These are phyloP conservation scores for Linnemannia exigua DNA, from an alignment of 192 early-diverging fungal genomes.

Conservation along the genomic window DNA sequence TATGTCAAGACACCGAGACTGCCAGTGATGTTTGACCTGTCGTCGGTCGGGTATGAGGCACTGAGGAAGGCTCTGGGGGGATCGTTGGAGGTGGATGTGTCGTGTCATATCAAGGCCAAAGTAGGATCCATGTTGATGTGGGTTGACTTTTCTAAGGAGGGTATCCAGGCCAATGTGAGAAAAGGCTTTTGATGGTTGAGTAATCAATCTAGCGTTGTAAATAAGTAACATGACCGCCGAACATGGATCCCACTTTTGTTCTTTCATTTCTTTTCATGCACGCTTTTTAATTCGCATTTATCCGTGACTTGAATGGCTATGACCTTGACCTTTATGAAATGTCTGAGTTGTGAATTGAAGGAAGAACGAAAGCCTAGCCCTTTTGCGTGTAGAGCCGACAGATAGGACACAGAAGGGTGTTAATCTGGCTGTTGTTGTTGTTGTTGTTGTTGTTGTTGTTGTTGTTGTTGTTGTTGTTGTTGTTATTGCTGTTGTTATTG, in stretches of 20 bases:
- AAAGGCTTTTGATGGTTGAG: slow-evolving; percentile 51
- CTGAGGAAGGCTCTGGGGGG: slow-evolving; percentile 63
- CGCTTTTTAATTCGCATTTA: neutral
- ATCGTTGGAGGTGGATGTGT: slow-evolving; percentile 58
- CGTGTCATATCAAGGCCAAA: slow-evolving; percentile 57
- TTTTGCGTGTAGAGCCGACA: neutral
- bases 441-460: too few species aligned
- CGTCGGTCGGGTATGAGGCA: slow-evolving; percentile 59
- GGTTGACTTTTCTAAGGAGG: slow-evolving; percentile 59
- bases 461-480: neutral
- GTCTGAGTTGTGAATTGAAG: neutral
- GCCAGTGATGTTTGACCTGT: slow-evolving; percentile 47
- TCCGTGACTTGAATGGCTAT: neutral
- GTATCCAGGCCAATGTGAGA: slow-evolving; percentile 59
- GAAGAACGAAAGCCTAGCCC: neutral
- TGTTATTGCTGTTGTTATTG: too few species aligned
- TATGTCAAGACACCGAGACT: slow-evolving; percentile 47
- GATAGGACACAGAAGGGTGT: too few species aligned
- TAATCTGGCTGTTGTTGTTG: too few species aligned
- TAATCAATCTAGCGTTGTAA: neutral
- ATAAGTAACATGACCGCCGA: neutral
- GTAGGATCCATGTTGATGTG: slow-evolving; percentile 58
- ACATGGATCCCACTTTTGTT: neutral
- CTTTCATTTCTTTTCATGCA: neutral
- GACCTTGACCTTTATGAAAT: neutral